Evolutionary conservation across 2,329 filamentous ascomycete species (phyloP).

Genomic region (Dendrostoma leiphaemia): DNA sequence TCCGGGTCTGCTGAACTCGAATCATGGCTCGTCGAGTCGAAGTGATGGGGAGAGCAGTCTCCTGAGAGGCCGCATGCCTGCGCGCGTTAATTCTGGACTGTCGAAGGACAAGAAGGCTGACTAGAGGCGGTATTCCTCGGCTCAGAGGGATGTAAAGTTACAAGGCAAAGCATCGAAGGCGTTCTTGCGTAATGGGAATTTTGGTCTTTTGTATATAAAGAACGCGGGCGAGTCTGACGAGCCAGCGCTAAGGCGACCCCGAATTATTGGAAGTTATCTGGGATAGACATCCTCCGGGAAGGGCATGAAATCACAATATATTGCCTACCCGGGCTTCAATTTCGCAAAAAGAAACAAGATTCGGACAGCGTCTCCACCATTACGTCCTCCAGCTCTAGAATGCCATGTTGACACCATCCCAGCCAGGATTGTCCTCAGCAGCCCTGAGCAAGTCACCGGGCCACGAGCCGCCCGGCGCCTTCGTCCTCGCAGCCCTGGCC

Average conservation of each 20-base stretch:
- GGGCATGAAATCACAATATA: slow-evolving; percentile 5
- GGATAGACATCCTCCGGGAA: slow-evolving; percentile 16
- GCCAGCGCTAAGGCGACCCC: slow-evolving; percentile 6
- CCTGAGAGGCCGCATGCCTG: slow-evolving; percentile 36
- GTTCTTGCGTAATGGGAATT: slow-evolving; percentile 16
- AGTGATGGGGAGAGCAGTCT: slow-evolving; percentile 34
- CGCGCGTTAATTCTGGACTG: slow-evolving; percentile 19
- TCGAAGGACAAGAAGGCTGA: slow-evolving; percentile 48
- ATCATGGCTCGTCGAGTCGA: slow-evolving; percentile 35
- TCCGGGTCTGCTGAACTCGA: slow-evolving; percentile 30
- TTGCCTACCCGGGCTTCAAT: neutral
- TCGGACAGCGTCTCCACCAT: too few relatives aligned
- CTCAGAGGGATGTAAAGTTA: neutral
- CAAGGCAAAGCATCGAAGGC: slow-evolving; percentile 11
- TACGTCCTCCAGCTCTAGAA: slow-evolving; percentile 11
- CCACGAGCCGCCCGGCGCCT: slow-evolving; percentile 25
- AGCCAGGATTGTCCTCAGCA: slow-evolving; percentile 21
- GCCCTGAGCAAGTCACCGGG: slow-evolving; percentile 22
- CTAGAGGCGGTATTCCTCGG: slow-evolving; percentile 23
- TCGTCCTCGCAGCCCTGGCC: slow-evolving; percentile 16
- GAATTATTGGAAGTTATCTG: slow-evolving; percentile 5
- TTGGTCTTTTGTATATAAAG: slow-evolving; percentile 19
- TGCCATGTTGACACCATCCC: slow-evolving; percentile 24
- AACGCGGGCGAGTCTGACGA: slow-evolving; percentile 1
- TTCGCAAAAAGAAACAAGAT: too few relatives aligned